phyloP scores from a whole-genome alignment of 352 stramenopile genomes.

The Globisporangium cystogenes region DNA sequence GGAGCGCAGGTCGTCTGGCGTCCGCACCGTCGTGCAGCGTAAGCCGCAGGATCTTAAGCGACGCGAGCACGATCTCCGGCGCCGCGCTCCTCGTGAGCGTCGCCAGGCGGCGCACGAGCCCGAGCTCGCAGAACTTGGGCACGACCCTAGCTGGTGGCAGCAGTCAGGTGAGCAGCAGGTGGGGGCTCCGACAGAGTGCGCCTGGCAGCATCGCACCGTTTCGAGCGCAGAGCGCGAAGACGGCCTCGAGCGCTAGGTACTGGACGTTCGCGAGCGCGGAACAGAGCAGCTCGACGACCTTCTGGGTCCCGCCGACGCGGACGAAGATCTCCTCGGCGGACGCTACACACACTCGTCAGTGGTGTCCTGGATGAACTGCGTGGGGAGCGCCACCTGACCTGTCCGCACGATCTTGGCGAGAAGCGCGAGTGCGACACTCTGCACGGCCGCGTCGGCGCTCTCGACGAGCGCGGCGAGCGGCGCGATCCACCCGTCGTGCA shows the following conservation, averaged over 20 bases:
- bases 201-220: slow-evolving; percentile 30
- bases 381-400: slow-evolving; percentile 17
- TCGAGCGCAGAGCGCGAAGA: slow-evolving; percentile 40
- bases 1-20: no score
- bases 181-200: neutral
- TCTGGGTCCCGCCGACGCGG: slow-evolving; percentile 37
- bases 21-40: slow-evolving; percentile 38
- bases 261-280: slow-evolving; percentile 22
- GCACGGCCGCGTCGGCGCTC: slow-evolving; percentile 40
- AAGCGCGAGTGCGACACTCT: slow-evolving; percentile 41
- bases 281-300: slow-evolving; percentile 35
- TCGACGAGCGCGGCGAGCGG: slow-evolving; percentile 52
- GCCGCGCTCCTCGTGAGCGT: slow-evolving; percentile 23
- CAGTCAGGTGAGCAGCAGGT: neutral
- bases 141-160: slow-evolving; percentile 28
- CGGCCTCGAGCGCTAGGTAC: slow-evolving; percentile 43
- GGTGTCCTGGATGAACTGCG: neutral
- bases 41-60: slow-evolving; percentile 49
- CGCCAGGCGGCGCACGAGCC: slow-evolving; percentile 33
- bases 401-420: slow-evolving; percentile 39
- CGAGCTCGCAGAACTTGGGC: slow-evolving; percentile 31
- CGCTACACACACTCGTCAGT: slow-evolving; percentile 14
- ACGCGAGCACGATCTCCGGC: slow-evolving; percentile 29
- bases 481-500: slow-evolving; percentile 62
- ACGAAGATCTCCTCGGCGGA: slow-evolving; percentile 43